These are phyloP conservation scores for Isabelozyma heimii DNA, from an alignment of 805 yeast genomes.

Conservation along the genomic window DNA sequence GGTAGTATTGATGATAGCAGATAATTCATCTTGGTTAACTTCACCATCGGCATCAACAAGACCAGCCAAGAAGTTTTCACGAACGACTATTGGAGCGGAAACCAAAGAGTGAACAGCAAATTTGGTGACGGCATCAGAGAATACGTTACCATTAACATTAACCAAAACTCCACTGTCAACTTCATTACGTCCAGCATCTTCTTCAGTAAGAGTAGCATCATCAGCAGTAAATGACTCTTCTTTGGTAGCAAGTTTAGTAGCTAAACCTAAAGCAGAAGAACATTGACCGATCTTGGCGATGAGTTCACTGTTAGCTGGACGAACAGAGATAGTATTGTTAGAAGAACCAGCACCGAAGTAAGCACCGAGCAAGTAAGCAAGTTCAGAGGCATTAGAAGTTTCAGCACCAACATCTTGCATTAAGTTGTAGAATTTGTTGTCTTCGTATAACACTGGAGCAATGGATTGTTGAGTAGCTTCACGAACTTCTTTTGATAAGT, in stretches of 20 bases:
- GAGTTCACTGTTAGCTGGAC: conserved; percentile 4
- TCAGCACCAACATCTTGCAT: conserved; percentile 17
- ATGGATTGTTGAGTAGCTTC: conserved; percentile 28
- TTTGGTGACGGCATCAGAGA: conserved; percentile 23
- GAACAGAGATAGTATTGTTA: conserved; percentile 5
- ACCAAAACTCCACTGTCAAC: conserved; percentile 3
- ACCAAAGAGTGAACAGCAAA: conserved; percentile 22
- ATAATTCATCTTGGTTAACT: conserved; percentile 12
- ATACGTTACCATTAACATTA: conserved; percentile 14
- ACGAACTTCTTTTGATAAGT: conserved; percentile 23
- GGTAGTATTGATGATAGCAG: conserved; percentile 29
- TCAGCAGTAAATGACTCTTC: neutral
- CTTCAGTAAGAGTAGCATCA: conserved; percentile 5
- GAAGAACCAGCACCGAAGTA: conserved; percentile 36
- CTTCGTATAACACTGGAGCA: conserved; percentile 33
- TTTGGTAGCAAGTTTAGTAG: neutral
- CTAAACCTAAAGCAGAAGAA: conserved; percentile 20
- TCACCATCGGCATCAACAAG: conserved; percentile 40
- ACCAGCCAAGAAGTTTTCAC: conserved; percentile 46
- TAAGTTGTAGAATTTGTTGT: conserved; percentile 23
- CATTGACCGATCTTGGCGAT: conserved; percentile 18
- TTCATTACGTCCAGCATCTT: neutral
- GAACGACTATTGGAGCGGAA: conserved; percentile 34
- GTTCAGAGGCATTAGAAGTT: conserved; percentile 15
- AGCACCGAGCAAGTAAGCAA: conserved; percentile 41